Percentiles rank a stretch among this genome's conserved stretches.
Conservation (phyloP, 208 protist species). For the Lotmaria passim region DNA sequence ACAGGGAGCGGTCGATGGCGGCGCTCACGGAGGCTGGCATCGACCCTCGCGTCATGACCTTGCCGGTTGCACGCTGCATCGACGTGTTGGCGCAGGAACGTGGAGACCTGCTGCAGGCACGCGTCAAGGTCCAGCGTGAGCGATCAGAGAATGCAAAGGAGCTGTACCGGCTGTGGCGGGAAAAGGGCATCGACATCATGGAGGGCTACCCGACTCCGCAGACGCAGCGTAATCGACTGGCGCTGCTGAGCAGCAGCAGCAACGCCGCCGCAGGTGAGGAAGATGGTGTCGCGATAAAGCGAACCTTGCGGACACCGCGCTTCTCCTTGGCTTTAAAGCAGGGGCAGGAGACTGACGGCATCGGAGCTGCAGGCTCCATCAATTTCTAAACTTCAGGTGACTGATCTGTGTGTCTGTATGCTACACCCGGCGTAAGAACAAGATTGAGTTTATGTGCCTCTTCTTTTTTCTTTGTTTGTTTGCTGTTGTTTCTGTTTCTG, state of each 20-base stretch:
- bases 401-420: too few species aligned
- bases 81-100: constrained; percentile 63
- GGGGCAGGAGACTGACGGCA: neutral
- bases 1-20: constrained; percentile 64
- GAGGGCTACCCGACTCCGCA: constrained; percentile 33
- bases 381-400: neutral
- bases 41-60: constrained; percentile 59
- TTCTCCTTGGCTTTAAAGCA: neutral
- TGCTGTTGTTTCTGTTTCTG: too few species aligned
- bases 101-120: constrained; percentile 46
- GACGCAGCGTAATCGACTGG: constrained; percentile 35
- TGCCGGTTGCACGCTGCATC: constrained; percentile 65
- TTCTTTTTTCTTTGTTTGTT: too few species aligned
- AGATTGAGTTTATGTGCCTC: too few species aligned
- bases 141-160: constrained; percentile 78
- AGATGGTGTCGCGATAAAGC: neutral
- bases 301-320: neutral
- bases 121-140: constrained; percentile 53
- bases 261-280: neutral
- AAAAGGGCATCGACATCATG: constrained; percentile 75
- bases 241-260: constrained; percentile 20
- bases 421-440: too few species aligned
- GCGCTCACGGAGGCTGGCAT: constrained; percentile 66
- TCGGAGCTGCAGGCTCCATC: neutral
- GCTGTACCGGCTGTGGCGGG: constrained; percentile 81